Evolutionary conservation across 2,329 filamentous ascomycete genomes (phyloP).

Genomic region (Beauveria scarabaeidicola): DNA sequence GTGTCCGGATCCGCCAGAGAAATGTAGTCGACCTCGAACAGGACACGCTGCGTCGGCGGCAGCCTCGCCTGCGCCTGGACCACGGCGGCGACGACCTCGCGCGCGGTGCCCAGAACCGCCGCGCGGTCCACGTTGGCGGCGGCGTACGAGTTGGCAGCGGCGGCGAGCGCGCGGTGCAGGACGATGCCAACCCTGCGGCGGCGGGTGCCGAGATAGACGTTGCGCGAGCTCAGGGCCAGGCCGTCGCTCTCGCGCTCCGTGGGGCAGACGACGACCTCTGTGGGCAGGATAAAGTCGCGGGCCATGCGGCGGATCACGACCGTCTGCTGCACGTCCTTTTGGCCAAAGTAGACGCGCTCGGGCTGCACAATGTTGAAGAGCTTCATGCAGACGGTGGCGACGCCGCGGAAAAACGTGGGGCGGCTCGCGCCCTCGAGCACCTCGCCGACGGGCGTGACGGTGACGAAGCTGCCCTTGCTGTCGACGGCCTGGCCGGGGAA

Average conservation of each 20-base stretch:
- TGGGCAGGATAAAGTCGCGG: constrained; percentile 74
- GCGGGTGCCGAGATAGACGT: constrained; percentile 79
- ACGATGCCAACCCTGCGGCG: constrained; percentile 65
- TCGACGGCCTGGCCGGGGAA: constrained; percentile 63
- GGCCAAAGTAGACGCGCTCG: constrained; percentile 79
- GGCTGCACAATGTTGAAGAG: constrained; percentile 44
- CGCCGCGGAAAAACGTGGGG: constrained; percentile 92
- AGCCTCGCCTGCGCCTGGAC: constrained; percentile 55
- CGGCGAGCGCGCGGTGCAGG: constrained; percentile 58
- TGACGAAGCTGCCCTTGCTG: constrained; percentile 82
- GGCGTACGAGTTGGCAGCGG: constrained; percentile 60
- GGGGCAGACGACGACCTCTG: constrained; percentile 61
- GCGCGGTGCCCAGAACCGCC: constrained; percentile 65
- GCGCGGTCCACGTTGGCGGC: constrained; percentile 45
- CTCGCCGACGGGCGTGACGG: constrained; percentile 73
- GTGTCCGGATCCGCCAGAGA: constrained; percentile 80
- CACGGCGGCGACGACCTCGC: constrained; percentile 46
- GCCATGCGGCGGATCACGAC: constrained; percentile 83
- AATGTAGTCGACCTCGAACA: constrained; percentile 84
- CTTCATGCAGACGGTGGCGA: constrained; percentile 94
- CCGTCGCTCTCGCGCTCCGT: constrained; percentile 75
- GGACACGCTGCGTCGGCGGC: constrained; percentile 50
- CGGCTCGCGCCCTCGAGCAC: constrained; percentile 77
- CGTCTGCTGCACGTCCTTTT: constrained; percentile 96
- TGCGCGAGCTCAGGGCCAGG: constrained; percentile 83